Conservation (phyloP, 305 asterid species). For the Rubia peregrina region DNA sequence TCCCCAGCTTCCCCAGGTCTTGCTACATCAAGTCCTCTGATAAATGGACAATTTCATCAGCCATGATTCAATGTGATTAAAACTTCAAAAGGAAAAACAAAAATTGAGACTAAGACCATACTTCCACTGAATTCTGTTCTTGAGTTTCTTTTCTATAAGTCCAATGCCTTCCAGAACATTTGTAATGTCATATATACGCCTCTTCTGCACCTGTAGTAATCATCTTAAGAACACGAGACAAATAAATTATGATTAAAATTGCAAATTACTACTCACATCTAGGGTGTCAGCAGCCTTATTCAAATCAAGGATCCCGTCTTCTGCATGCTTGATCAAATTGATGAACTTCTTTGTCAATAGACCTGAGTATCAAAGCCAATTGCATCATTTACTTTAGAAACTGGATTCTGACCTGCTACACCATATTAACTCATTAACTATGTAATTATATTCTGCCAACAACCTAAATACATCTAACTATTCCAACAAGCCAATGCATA, state of each 20-base stretch:
- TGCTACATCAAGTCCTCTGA: slow-evolving; percentile 83
- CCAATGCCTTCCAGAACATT: slow-evolving; percentile 99
- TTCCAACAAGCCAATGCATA: no score
- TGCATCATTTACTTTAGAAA: background rate
- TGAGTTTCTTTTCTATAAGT: slow-evolving; percentile 91
- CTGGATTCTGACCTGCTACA: background rate
- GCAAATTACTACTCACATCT: slow-evolving; percentile 45
- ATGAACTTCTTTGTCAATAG: slow-evolving; percentile 87
- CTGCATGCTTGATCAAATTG: slow-evolving; percentile 79
- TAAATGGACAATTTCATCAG: slow-evolving; percentile 25
- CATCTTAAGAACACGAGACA: slow-evolving; percentile 21
- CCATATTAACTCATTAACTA: background rate
- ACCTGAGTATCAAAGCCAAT: slow-evolving; percentile 39
- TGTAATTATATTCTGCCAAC: background rate
- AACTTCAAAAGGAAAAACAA: slow-evolving; percentile 13
- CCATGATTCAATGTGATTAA: slow-evolving; percentile 18
- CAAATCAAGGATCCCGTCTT: slow-evolving; percentile 88
- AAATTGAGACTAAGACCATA: slow-evolving; percentile 36
- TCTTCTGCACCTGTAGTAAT: slow-evolving; percentile 82
- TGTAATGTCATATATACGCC: slow-evolving; percentile 99
- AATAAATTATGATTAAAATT: slow-evolving; percentile 14
- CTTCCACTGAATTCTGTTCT: slow-evolving; percentile 99
- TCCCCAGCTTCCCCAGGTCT: slow-evolving; percentile 73
- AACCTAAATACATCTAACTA: background rate
- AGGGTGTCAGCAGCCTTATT: slow-evolving; percentile 84